Evolutionary conservation across 1,284 basidiomycete species (phyloP).

Genomic region (Ceratorhiza oryzae-sativae): DNA sequence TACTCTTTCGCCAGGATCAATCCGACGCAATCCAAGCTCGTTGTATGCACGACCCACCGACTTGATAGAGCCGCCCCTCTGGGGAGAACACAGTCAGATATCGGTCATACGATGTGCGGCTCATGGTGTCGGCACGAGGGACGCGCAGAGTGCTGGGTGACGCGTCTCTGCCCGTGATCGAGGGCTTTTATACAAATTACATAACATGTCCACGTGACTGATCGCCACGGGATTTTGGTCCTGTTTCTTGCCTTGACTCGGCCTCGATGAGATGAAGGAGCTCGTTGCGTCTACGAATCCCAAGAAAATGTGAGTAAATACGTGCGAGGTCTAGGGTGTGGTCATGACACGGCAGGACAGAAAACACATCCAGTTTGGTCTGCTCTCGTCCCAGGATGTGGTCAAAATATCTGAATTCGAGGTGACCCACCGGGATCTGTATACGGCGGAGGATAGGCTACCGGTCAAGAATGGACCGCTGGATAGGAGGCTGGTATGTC

Average conservation of each 20-base stretch:
- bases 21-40: background rate
- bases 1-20: slow-evolving; percentile 71
- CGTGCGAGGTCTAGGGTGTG: slow-evolving; percentile 5
- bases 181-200: background rate
- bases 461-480: slow-evolving; percentile 93
- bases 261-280: slow-evolving; percentile 71
- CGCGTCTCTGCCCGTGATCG: slow-evolving; percentile 32
- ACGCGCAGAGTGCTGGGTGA: slow-evolving; percentile 29
- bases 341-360: slow-evolving; percentile 53
- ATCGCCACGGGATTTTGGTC: slow-evolving; percentile 15
- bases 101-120: slow-evolving; percentile 82
- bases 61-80: slow-evolving; percentile 95
- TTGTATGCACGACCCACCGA: slow-evolving; percentile 70
- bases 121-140: slow-evolving; percentile 61
- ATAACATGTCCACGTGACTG: slow-evolving; percentile 1
- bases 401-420: slow-evolving; percentile 95
- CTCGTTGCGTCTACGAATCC: slow-evolving; percentile 58
- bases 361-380: slow-evolving; percentile 93
- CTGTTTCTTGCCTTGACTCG: background rate
- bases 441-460: slow-evolving; percentile 76
- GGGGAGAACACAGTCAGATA: slow-evolving; percentile 95
- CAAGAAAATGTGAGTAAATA: slow-evolving; percentile 43
- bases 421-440: slow-evolving; percentile 89
- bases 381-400: slow-evolving; percentile 90
- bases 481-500: slow-evolving; percentile 80